A percentile compares a stretch with the other conserved stretches of the same genome.
These are phyloP conservation scores for Globisporangium solare DNA, from an alignment of 352 stramenopile species.

Conservation along the genomic window DNA sequence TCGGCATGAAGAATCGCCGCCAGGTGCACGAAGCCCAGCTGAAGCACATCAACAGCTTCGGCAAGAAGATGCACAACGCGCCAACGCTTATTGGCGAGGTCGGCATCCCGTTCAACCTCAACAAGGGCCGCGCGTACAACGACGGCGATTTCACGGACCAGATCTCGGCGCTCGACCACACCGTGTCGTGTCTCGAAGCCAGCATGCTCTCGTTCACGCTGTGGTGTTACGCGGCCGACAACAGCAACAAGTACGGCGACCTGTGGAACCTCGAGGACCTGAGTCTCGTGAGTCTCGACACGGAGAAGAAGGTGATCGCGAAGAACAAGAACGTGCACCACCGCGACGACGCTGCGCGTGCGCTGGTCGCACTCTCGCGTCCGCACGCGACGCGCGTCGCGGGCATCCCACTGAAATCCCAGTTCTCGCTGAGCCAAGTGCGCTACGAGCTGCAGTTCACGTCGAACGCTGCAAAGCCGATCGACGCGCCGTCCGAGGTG, in stretches of 20 bases:
- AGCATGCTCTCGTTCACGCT: slow-evolving; percentile 83
- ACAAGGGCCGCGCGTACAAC: slow-evolving; percentile 34
- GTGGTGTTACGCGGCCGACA: slow-evolving; percentile 87
- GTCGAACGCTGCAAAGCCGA: slow-evolving; percentile 25
- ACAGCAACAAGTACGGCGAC: slow-evolving; percentile 74
- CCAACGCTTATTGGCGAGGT: slow-evolving; percentile 70
- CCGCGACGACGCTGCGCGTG: slow-evolving; percentile 37
- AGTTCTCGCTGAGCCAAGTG: slow-evolving; percentile 41
- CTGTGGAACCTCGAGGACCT: slow-evolving; percentile 87
- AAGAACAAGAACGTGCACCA: slow-evolving; percentile 7
- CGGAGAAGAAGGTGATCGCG: slow-evolving; percentile 1
- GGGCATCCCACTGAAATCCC: slow-evolving; percentile 51
- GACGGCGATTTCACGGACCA: slow-evolving; percentile 48
- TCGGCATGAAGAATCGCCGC: slow-evolving; percentile 31
- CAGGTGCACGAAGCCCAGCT: slow-evolving; percentile 58
- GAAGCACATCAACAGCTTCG: slow-evolving; percentile 42
- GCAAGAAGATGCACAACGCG: slow-evolving; percentile 52
- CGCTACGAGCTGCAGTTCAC: slow-evolving; percentile 63
- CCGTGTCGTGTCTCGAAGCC: slow-evolving; percentile 63
- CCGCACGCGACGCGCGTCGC: slow-evolving; percentile 66
- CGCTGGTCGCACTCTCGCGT: slow-evolving; percentile 57
- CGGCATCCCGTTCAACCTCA: slow-evolving; percentile 72
- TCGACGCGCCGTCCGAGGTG: slow-evolving; percentile 41
- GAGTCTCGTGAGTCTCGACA: slow-evolving; percentile 61
- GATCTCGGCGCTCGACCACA: slow-evolving; percentile 68